These are phyloP conservation scores for Nakazawaea peltata DNA, from an alignment of 805 yeast genomes.

Conservation along the genomic window DNA sequence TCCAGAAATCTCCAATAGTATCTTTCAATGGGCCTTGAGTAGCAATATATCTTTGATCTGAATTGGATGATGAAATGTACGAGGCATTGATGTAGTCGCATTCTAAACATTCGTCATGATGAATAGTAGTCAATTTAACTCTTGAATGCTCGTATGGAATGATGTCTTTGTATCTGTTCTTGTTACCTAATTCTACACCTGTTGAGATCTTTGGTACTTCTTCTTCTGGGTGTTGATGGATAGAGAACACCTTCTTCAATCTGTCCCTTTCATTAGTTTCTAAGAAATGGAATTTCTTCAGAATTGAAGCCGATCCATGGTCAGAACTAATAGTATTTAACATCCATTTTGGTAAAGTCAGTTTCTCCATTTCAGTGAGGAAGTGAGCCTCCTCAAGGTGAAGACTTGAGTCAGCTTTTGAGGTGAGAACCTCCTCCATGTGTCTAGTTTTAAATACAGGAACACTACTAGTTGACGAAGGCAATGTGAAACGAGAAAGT, in stretches of 20 bases:
- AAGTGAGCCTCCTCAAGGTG: conserved; percentile 16
- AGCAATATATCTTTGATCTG: conserved; percentile 55
- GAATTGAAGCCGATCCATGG: conserved; percentile 28
- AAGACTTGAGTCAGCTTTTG: conserved; percentile 18
- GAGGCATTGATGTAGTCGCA: conserved; percentile 83
- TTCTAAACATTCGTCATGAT: conserved; percentile 4
- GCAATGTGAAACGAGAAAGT: conserved; percentile 47
- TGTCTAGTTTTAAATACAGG: conserved; percentile 41
- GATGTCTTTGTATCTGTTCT: conserved; percentile 84
- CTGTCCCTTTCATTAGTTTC: conserved; percentile 68
- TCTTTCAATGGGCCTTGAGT: conserved; percentile 79
- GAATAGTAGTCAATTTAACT: conserved; percentile 40
- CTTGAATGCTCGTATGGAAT: conserved; percentile 83
- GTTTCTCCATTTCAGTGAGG: conserved; percentile 14
- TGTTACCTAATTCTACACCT: conserved; percentile 75
- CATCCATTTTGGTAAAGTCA: conserved; percentile 50
- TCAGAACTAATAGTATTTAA: conserved; percentile 24
- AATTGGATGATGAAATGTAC: conserved; percentile 39
- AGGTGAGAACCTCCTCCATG: conserved; percentile 41
- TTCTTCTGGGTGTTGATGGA: conserved; percentile 12
- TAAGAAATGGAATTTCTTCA: conserved; percentile 52
- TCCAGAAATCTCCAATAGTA: conserved; percentile 83
- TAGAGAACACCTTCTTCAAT: conserved; percentile 36
- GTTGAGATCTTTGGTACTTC: conserved; percentile 45
- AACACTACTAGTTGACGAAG: conserved; percentile 29